Conservation (phyloP, 352 stramenopile species). For the Phytophthora idaei region DNA sequence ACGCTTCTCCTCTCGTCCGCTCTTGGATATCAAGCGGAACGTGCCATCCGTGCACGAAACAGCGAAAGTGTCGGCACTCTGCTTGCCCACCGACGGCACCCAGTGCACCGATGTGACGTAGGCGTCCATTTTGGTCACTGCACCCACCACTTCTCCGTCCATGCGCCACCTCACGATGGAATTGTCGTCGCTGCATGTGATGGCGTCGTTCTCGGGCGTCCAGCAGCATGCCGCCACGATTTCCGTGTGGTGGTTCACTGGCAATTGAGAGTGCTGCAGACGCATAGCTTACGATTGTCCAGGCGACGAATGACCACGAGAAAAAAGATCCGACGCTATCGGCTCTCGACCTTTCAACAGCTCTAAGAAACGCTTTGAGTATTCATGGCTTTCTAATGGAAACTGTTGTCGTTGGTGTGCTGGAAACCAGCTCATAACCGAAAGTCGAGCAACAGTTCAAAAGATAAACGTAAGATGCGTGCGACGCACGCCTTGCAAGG, state of each 20-base stretch:
- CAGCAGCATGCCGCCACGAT: slow-evolving; percentile 87
- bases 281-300: slow-evolving; percentile 49
- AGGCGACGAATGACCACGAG: slow-evolving; percentile 15
- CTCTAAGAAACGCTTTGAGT: slow-evolving; percentile 14
- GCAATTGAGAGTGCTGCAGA: slow-evolving; percentile 78
- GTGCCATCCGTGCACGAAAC: slow-evolving; percentile 91
- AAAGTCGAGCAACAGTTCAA: slow-evolving; percentile 9
- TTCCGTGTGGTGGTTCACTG: slow-evolving; percentile 78
- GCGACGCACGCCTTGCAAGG: slow-evolving; percentile 20
- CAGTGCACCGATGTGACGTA: slow-evolving; percentile 85
- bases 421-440: slow-evolving; percentile 11
- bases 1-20: slow-evolving; percentile 92
- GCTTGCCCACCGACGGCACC: slow-evolving; percentile 83
- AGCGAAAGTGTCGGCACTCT: slow-evolving; percentile 85
- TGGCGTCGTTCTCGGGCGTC: slow-evolving; percentile 89
- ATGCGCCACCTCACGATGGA: slow-evolving; percentile 84
- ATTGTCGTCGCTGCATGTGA: slow-evolving; percentile 89
- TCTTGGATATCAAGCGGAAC: slow-evolving; percentile 90
- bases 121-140: slow-evolving; percentile 72
- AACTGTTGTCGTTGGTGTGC: background rate
- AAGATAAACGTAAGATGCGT: slow-evolving; percentile 13
- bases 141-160: slow-evolving; percentile 80
- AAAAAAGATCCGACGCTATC: slow-evolving; percentile 28
- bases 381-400: slow-evolving; percentile 19
- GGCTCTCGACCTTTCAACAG: slow-evolving; percentile 23